Evolutionary conservation across 768 basidiomycete species (phyloP), one percentile per base, ranked within the genome.

Genomic region (Plicaturopsis crispa): DNA sequence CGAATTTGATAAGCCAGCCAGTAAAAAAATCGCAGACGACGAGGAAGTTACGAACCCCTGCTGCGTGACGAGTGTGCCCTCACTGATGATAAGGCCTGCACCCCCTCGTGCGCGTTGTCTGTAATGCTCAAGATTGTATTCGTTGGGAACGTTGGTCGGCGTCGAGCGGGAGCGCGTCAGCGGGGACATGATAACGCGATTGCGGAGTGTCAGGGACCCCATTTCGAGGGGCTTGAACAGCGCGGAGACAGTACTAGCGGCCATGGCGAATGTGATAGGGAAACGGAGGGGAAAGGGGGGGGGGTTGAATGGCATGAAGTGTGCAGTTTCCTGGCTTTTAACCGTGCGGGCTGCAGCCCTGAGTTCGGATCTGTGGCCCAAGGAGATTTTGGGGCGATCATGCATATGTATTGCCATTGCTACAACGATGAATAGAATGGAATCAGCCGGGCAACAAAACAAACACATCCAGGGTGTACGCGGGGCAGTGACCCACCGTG

Each of bases 151-250:
- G n/a, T 56, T 58, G 14, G 51, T 53, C 20, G 50, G 52, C 10
- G 54, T 50, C 7, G 65, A 55, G 16, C 69, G 60, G 48, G 61
- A 65, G 22, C 69, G 56, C 6, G 66, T 67, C 46, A 72, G 41
- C 2, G 66, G 60, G 14, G 62, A 51, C 59, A 70, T 64, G 40
- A 56, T 43, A 32, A 68, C 55, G 6, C 66, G 51, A 47, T 72
- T 70, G 19, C 53, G 51, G 20, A 66, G 44, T 5, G 52, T 55
- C 33, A 61, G 47, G n/a, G 53, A 49, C 7, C 69, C 69, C 8
- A 69, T 37, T 24, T 58, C 43, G 36, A 69, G 43, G 7, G 67
- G 60, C 4, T 46, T 38, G 41, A 64, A 52, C 10, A 61, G 53
- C 1, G 40, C 18, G 32, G 17, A 17, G 33, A 35, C 33, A 35